Base-by-base conservation (phyloP, 2,329 filamentous ascomycete species). In the Purpureocillium takamizusanense region DNA sequence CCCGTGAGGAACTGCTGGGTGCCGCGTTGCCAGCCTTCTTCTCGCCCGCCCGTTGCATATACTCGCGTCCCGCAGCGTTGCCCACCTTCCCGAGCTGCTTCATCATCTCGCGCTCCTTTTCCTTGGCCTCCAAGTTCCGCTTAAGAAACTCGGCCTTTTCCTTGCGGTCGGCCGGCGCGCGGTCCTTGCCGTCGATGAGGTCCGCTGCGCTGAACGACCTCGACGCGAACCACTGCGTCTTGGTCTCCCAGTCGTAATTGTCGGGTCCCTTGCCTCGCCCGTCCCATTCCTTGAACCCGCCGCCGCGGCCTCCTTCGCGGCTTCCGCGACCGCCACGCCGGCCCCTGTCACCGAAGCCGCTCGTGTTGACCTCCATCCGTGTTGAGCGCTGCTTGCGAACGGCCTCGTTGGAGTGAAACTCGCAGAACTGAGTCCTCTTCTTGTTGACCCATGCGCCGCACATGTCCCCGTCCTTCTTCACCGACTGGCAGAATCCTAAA, bases 401-500 rank as follows among this genome's bases (percentile, higher is more conserved):
- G 18, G 86, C 82, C 18, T 86, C 68, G 50, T 94, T 88, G 48
- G 94, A 78, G 60, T 98, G 92, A 50, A 83, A 98, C 47, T 95
- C 88, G 63, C 92, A 98, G 56, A 84, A 86, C 50, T 94, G 81
- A 0, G 89, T 95, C 51, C 88, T 86, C 38, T 87, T 79, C 47
- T 76, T 78, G 59, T 98, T 90, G 42, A 98, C 72, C 92, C 92
- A 98, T 21, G 76, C 66, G 27, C 75, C 78, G 59, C 92, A 98
- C 34, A 74, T 65, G 40, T 84, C 74, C 30, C 92, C 90, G 54
- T 95, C 87, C 53, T 85, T 90, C 56, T 85, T 87, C 46, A 87
- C 67, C 7, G 81, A 78, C 55, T 89, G 87, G 63, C 92, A 98
- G 56, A 83, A 94, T 1, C 86, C 88, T 3, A 98, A 67, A 59